Percentiles rank a stretch among this genome's conserved stretches.
Conservation (phyloP, 805 yeast species). For the Candida ipomoeae region DNA sequence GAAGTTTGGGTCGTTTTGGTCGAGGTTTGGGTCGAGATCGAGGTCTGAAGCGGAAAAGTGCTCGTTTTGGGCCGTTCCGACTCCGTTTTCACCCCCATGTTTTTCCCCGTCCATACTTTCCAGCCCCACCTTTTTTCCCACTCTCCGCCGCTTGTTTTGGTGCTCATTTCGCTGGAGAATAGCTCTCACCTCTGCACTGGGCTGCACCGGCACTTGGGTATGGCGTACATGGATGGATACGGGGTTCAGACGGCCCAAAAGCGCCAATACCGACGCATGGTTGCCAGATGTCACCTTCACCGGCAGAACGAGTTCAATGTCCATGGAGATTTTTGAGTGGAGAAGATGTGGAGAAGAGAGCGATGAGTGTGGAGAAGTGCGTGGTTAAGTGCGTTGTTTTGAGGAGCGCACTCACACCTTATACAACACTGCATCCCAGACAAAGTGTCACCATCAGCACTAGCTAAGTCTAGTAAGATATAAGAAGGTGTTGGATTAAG, state of each 20-base stretch:
- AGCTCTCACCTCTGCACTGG: slow-evolving; percentile 7
- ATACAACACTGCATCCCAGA: too few species aligned
- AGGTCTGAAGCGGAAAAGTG: not conserved
- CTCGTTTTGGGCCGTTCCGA: too few species aligned
- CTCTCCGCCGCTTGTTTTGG: slow-evolving; percentile 1
- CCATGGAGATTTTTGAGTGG: not conserved
- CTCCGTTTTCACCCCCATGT: not conserved
- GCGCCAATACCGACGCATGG: slow-evolving; percentile 8
- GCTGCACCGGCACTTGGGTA: slow-evolving; percentile 11
- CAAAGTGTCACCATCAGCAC: too few species aligned
- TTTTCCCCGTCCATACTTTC: not conserved
- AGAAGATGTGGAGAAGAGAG: not conserved
- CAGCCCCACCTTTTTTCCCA: not conserved
- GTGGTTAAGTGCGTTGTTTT: not conserved
- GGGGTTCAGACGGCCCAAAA: slow-evolving; percentile 4
- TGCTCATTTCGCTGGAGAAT: slow-evolving; percentile 9
- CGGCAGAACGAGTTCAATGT: slow-evolving; percentile 10
- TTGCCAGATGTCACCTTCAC: slow-evolving; percentile 7
- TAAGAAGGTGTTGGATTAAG: too few species aligned
- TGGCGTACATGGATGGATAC: not conserved
- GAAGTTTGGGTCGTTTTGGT: not conserved
- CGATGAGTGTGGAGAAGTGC: not conserved
- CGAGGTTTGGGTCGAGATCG: not conserved
- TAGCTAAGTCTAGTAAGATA: too few species aligned
- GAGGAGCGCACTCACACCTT: not conserved